Percentiles rank a stretch among this genome's conserved stretches.
phyloP scores from a whole-genome alignment of 2,329 filamentous ascomycete genomes.

The Botryosphaeria dothidea region DNA sequence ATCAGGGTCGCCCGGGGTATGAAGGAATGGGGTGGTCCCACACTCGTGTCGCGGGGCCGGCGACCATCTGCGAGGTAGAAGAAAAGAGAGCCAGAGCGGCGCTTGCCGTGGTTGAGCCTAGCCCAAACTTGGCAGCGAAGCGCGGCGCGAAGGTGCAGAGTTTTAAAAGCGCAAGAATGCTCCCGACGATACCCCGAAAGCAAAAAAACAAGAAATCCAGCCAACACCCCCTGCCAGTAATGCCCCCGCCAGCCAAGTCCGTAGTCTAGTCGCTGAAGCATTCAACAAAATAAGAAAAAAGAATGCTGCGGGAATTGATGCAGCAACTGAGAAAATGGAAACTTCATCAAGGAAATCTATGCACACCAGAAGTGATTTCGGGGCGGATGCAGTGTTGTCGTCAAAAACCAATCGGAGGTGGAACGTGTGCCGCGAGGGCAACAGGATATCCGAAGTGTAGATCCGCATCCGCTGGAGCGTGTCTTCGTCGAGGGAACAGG shows the following conservation, averaged over 20 bases:
- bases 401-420: conserved; percentile 15
- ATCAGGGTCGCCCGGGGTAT: neutral
- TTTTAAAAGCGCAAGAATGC: conserved; percentile 19
- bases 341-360: conserved; percentile 20
- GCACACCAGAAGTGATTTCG: conserved; percentile 16
- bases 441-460: conserved; percentile 14
- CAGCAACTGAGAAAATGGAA: conserved; percentile 9
- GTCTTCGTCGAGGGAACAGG: conserved; percentile 18
- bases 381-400: conserved; percentile 17
- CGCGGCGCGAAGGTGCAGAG: conserved; percentile 14
- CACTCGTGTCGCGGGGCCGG: conserved; percentile 9
- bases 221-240: conserved; percentile 17
- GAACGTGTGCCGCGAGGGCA: conserved; percentile 5
- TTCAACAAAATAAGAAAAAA: conserved; percentile 7
- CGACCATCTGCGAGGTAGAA: neutral
- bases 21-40: conserved; percentile 8
- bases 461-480: conserved; percentile 19
- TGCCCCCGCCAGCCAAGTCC: conserved; percentile 16
- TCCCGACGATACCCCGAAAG: conserved; percentile 18
- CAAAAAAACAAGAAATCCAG: conserved; percentile 7
- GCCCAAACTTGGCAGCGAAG: conserved; percentile 1
- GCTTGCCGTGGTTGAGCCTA: conserved; percentile 6
- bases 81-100: conserved; percentile 7
- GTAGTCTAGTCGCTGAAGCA: conserved; percentile 19
- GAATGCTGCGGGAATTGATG: conserved; percentile 6